phyloP scores from a whole-genome alignment of 108 stramenopile species.

The Skeletonema marinoi region DNA sequence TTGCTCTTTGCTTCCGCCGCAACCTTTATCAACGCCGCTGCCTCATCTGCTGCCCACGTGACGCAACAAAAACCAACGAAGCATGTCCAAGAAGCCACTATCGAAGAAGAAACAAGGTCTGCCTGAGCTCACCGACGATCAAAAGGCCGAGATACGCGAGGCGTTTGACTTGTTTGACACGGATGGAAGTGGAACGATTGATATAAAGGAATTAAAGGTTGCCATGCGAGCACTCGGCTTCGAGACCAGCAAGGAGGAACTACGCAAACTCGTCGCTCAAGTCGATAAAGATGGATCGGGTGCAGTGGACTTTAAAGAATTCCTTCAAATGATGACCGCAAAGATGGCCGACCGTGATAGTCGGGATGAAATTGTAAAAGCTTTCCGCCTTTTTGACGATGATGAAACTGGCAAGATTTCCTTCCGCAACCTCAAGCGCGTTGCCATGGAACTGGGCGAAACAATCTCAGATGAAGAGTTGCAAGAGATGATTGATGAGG shows the following conservation, averaged over 20 bases:
- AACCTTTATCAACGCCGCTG: no score
- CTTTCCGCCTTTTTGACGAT: constrained; percentile 89
- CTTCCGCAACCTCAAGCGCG: constrained; percentile 88
- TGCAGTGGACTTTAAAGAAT: constrained; percentile 88
- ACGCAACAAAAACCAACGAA: background rate
- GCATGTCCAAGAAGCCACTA: constrained; percentile 21
- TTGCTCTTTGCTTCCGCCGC: no score
- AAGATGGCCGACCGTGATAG: constrained; percentile 80
- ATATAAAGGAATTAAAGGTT: constrained; percentile 90
- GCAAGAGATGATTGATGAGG: constrained; percentile 90
- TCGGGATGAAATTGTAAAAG: constrained; percentile 83
- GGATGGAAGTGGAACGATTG: constrained; percentile 82
- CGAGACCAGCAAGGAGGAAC: constrained; percentile 89
- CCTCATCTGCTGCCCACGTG: no score
- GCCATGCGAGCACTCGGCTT: constrained; percentile 93
- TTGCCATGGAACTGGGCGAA: constrained; percentile 91
- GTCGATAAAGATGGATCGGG: constrained; percentile 89
- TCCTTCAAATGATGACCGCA: constrained; percentile 75
- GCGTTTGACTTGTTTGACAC: constrained; percentile 89
- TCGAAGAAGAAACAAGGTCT: constrained; percentile 37
- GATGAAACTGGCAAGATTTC: constrained; percentile 91
- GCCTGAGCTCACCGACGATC: constrained; percentile 75
- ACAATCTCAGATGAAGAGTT: constrained; percentile 90
- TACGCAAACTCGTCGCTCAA: constrained; percentile 83
- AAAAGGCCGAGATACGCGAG: constrained; percentile 78